A percentile compares a stretch with the other conserved stretches of the same genome.
These are phyloP conservation scores for Phaeophleospora eucalypticola DNA, from an alignment of 2,329 filamentous ascomycete genomes.

Conservation along the genomic window DNA sequence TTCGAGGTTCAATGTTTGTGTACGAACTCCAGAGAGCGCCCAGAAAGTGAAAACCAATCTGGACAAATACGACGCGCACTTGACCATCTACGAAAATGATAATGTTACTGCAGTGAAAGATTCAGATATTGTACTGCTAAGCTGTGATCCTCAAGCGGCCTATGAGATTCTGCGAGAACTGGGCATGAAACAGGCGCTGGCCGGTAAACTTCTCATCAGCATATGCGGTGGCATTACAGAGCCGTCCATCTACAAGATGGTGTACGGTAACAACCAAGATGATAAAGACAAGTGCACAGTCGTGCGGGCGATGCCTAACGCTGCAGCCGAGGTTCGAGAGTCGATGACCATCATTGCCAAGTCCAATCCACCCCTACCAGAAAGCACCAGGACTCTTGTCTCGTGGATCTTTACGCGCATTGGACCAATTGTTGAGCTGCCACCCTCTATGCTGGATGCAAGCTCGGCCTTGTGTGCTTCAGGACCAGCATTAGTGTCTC, in stretches of 20 bases:
- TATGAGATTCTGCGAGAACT: slow-evolving; percentile 61
- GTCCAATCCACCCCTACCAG: slow-evolving; percentile 54
- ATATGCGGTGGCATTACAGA: slow-evolving; percentile 75
- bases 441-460: slow-evolving; percentile 65
- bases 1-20: slow-evolving; percentile 74
- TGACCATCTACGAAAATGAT: slow-evolving; percentile 66
- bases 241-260: slow-evolving; percentile 54
- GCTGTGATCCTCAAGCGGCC: slow-evolving; percentile 76
- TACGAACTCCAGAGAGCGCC: slow-evolving; percentile 65
- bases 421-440: slow-evolving; percentile 65
- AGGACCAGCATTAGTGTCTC: slow-evolving; percentile 70
- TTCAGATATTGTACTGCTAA: slow-evolving; percentile 70
- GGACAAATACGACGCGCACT: slow-evolving; percentile 55
- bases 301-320: slow-evolving; percentile 81
- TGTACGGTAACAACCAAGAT: slow-evolving; percentile 52
- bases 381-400: slow-evolving; percentile 54
- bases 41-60: slow-evolving; percentile 65
- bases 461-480: slow-evolving; percentile 70
- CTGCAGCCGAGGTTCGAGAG: slow-evolving; percentile 71
- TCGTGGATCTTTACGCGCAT: slow-evolving; percentile 75
- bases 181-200: slow-evolving; percentile 68
- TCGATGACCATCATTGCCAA: slow-evolving; percentile 74
- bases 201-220: slow-evolving; percentile 75
- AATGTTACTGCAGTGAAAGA: slow-evolving; percentile 65
- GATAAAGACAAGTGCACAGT: slow-evolving; percentile 56